Conservation (phyloP, 495 filamentous ascomycete species). For the Daldinia childiae region DNA sequence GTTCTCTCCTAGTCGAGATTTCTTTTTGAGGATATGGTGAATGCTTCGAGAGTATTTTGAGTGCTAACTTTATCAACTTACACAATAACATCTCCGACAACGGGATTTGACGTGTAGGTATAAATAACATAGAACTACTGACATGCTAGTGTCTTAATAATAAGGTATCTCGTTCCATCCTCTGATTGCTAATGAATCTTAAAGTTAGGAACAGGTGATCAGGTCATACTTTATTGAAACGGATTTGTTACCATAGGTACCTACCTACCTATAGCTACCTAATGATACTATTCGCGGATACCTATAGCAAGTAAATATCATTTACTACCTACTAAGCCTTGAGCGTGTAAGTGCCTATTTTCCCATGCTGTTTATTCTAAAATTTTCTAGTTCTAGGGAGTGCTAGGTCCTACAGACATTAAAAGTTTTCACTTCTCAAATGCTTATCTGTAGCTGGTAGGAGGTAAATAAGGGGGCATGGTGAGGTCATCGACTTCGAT, state of each 20-base stretch:
- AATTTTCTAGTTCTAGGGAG: not conserved
- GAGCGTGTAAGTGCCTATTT: not conserved
- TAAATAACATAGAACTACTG: not conserved
- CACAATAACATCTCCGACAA: not conserved
- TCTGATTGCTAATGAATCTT: not conserved
- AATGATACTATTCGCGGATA: too few species aligned
- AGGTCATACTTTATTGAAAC: not conserved
- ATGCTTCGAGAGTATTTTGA: conserved; percentile 17
- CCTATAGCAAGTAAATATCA: not conserved
- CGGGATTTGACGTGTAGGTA: not conserved
- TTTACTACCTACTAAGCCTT: not conserved
- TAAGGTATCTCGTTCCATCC: not conserved
- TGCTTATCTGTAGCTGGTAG: not conserved
- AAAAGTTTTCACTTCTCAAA: not conserved
- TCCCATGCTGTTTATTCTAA: not conserved
- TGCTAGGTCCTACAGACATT: not conserved
- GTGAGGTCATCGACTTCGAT: conserved; percentile 45
- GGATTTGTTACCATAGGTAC: not conserved
- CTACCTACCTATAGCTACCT: not conserved
- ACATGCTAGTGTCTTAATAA: not conserved
- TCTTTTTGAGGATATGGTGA: conserved; percentile 26
- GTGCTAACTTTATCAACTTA: conserved; percentile 23
- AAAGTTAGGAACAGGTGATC: not conserved
- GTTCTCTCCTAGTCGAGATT: conserved; percentile 1
- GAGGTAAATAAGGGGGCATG: not conserved